A percentile compares a stretch with the other conserved stretches of the same genome.
Conservation (phyloP, 1,284 basidiomycete species). For the Cryptococcus sp. region DNA sequence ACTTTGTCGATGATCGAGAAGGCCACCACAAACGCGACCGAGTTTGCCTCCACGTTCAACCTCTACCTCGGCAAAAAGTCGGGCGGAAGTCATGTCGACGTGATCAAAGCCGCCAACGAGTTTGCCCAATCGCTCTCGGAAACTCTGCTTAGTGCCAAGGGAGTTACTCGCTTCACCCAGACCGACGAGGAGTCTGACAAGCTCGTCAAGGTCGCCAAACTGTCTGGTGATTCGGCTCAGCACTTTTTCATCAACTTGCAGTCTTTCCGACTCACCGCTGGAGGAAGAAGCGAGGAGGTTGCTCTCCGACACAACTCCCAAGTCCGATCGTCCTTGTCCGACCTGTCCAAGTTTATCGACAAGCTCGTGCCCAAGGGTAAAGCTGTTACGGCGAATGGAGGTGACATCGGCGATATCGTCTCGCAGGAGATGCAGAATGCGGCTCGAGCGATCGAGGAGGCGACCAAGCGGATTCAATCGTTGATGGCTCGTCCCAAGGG, state of each 20-base stretch:
- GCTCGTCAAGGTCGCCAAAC: constrained; percentile 77
- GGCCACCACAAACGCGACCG: constrained; percentile 84
- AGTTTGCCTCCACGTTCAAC: constrained; percentile 93
- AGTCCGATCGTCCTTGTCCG: constrained; percentile 69
- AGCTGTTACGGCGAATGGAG: constrained; percentile 64
- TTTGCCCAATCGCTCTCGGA: constrained; percentile 90
- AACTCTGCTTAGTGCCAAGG: constrained; percentile 88
- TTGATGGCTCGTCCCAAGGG: constrained; percentile 83
- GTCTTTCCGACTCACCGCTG: constrained; percentile 82
- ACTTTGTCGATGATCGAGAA: constrained; percentile 98
- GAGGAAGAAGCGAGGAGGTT: constrained; percentile 72
- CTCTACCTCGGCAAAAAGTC: constrained; percentile 80
- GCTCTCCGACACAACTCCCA: constrained; percentile 87
- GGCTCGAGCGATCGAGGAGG: constrained; percentile 86
- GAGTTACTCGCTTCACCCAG: constrained; percentile 84
- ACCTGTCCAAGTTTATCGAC: constrained; percentile 83
- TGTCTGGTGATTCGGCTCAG: constrained; percentile 77
- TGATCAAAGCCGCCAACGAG: constrained; percentile 96
- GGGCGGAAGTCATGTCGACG: constrained; percentile 86
- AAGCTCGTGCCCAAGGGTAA: constrained; percentile 80
- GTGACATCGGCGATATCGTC: constrained; percentile 93
- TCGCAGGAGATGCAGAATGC: constrained; percentile 95
- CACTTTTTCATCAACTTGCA: constrained; percentile 93
- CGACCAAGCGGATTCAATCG: constrained; percentile 81
- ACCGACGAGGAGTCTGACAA: constrained; percentile 89